Conservation (phyloP, 148 eudicot genomes). For the Rheum nobile region DNA sequence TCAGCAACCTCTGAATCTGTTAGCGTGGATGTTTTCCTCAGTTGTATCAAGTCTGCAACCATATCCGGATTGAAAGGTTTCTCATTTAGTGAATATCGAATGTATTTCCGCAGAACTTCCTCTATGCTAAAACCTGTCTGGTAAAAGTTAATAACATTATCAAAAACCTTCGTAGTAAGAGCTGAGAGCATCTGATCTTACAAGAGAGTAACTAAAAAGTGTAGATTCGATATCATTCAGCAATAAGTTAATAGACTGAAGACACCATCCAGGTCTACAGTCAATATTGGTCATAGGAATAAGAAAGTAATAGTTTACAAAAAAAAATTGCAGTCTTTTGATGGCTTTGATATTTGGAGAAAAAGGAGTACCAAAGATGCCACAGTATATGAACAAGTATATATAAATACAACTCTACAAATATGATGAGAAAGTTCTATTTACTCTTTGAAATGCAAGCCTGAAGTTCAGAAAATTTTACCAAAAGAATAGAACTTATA, state of each 20-base stretch:
- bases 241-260: background rate
- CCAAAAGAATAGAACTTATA: too few relatives aligned
- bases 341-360: background rate
- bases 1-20: conserved; percentile 62
- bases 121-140: conserved; percentile 80
- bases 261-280: background rate
- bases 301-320: background rate
- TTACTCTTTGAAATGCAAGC: too few relatives aligned
- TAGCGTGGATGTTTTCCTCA: conserved; percentile 58
- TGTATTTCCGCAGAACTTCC: conserved; percentile 78
- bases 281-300: background rate
- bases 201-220: background rate
- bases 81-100: conserved; percentile 82
- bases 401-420: too few relatives aligned
- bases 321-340: background rate
- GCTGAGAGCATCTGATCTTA: background rate
- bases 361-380: background rate
- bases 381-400: background rate
- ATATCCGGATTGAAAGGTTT: conserved; percentile 70
- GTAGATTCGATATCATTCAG: background rate
- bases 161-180: background rate
- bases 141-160: conserved; percentile 13
- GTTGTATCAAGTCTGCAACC: conserved; percentile 63
- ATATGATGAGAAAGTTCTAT: too few relatives aligned
- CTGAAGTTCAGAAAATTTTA: too few relatives aligned